Evolutionary conservation across 345 rosid species (phyloP).

Genomic region (Corchorus capsularis): DNA sequence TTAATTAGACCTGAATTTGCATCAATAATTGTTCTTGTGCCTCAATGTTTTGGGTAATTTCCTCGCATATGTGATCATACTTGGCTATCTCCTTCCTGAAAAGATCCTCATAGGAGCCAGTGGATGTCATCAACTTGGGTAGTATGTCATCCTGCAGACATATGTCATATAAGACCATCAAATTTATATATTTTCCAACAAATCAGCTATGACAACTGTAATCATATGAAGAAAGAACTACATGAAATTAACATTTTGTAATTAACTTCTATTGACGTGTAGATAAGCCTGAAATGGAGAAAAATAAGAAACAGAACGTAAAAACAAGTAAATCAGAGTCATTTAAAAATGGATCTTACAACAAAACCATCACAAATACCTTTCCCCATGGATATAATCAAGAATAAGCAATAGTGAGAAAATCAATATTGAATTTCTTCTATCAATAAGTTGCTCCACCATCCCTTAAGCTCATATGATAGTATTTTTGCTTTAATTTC

Average conservation of each 20-base stretch:
- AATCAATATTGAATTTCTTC: not conserved
- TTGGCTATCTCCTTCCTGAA: conserved; percentile 92
- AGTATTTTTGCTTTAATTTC: not conserved
- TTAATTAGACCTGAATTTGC: conserved; percentile 78
- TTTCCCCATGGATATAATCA: not conserved
- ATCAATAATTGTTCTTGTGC: conserved; percentile 85
- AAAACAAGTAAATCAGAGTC: not conserved
- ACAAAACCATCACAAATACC: not conserved
- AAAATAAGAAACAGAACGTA: not conserved
- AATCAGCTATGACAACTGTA: not conserved
- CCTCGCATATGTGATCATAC: conserved; percentile 82
- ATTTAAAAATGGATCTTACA: not conserved
- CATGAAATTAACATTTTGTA: not conserved
- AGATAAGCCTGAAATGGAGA: not conserved
- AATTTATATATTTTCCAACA: conserved; percentile 10
- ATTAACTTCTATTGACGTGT: not conserved
- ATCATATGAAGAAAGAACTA: not conserved
- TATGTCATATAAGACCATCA: conserved; percentile 22
- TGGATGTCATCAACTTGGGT: conserved; percentile 89
- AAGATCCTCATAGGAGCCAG: conserved; percentile 92
- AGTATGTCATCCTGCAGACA: conserved; percentile 88
- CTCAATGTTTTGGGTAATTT: conserved; percentile 84
- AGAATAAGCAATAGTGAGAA: not conserved
- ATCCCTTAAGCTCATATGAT: not conserved
- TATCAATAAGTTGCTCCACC: not conserved